Evolutionary conservation across 2,329 filamentous ascomycete species (phyloP).

Genomic region (Curvularia lunata): DNA sequence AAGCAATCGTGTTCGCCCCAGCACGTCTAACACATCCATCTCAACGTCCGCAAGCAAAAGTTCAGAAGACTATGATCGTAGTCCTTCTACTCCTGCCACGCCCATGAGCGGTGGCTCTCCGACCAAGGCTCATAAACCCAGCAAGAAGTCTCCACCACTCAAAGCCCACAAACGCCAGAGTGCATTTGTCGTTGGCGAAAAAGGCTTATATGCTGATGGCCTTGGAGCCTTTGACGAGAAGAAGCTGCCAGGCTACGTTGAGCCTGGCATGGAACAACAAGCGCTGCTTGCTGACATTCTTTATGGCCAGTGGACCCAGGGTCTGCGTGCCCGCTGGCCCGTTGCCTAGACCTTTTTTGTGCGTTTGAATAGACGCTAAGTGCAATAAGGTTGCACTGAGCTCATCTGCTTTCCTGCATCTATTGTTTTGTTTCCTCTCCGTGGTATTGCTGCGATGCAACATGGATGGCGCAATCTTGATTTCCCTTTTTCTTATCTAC

Average conservation of each 20-base stretch:
- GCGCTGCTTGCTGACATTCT: constrained; percentile 88
- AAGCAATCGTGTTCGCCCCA: constrained; percentile 44
- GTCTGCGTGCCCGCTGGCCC: constrained; percentile 65
- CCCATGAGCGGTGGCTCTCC: constrained; percentile 51
- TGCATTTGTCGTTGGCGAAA: constrained; percentile 51
- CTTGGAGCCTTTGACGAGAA: constrained; percentile 49
- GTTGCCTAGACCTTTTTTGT: constrained; percentile 20
- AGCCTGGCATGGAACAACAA: constrained; percentile 87
- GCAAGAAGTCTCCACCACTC: constrained; percentile 83
- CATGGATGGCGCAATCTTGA: not conserved
- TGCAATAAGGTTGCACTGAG: not conserved
- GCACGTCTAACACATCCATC: constrained; percentile 29
- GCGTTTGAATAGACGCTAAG: not conserved
- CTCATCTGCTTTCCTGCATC: not conserved
- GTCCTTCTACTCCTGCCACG: constrained; percentile 33
- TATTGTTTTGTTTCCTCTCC: not conserved
- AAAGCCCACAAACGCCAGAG: constrained; percentile 70
- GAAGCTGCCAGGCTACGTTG: constrained; percentile 63
- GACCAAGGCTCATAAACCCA: constrained; percentile 68
- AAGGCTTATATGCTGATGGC: constrained; percentile 51
- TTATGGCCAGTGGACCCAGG: constrained; percentile 88
- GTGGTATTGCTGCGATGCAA: not conserved
- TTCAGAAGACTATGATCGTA: constrained; percentile 28
- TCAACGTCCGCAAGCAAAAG: constrained; percentile 26
- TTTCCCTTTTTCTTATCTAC: not conserved